Percentiles rank a stretch among this genome's conserved stretches.
Evolutionary conservation across 2,329 filamentous ascomycete species (phyloP).

Genomic region (Fusarium lyarnte): DNA sequence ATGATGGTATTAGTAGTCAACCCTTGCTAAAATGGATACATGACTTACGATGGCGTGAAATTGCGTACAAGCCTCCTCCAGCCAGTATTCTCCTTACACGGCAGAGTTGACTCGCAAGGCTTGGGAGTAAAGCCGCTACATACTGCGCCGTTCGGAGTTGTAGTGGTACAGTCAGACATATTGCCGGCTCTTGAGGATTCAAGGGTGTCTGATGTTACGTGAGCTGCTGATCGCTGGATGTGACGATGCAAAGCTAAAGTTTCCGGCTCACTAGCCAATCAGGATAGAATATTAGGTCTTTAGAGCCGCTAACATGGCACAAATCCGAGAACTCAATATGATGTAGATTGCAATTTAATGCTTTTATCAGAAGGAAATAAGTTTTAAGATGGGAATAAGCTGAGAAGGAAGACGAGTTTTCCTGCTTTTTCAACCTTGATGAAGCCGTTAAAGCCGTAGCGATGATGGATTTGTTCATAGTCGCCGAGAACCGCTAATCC

Average conservation of each 20-base stretch:
- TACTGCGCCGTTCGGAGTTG: conserved; percentile 11
- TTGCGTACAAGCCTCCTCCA: conserved; percentile 60
- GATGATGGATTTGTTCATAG: conserved; percentile 4
- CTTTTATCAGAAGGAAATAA: not conserved
- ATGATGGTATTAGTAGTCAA: conserved; percentile 2
- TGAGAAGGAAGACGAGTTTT: not conserved
- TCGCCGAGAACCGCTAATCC: conserved; percentile 30
- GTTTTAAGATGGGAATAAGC: not conserved
- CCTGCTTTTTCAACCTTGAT: not conserved
- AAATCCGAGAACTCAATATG: not conserved
- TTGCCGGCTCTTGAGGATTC: not conserved
- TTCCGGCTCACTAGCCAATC: conserved; percentile 1
- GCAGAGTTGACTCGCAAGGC: conserved; percentile 25
- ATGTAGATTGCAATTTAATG: not conserved
- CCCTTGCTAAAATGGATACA: not conserved
- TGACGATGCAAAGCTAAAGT: conserved; percentile 18
- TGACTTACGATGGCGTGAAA: conserved; percentile 63
- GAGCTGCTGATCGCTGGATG: conserved; percentile 19
- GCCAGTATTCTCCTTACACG: conserved; percentile 50
- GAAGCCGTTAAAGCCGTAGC: not conserved
- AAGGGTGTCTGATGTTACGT: conserved; percentile 13
- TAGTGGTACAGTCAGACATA: conserved; percentile 31
- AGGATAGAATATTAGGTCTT: not conserved
- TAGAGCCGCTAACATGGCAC: not conserved
- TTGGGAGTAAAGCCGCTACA: conserved; percentile 14